Conservation (phyloP, 2,329 filamentous ascomycete genomes). For the Cladosporium sp. region DNA sequence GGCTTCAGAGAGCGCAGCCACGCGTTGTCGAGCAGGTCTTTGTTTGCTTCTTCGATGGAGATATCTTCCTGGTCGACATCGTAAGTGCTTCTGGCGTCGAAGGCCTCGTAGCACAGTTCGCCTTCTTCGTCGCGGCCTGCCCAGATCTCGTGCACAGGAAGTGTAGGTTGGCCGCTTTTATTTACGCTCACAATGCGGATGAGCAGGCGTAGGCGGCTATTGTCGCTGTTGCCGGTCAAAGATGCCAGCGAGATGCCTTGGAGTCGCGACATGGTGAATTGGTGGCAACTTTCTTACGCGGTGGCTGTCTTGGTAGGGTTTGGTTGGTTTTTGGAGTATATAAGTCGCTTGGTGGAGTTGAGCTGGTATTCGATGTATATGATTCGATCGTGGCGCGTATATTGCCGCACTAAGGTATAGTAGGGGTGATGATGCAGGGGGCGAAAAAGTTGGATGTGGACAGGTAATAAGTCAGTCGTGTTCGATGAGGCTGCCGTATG, state of each 20-base stretch:
- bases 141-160: constrained; percentile 1
- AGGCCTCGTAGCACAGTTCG: background rate
- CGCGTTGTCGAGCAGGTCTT: background rate
- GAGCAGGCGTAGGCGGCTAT: background rate
- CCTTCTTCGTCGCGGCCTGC: background rate
- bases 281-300: no score
- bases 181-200: background rate
- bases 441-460: no score
- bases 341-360: no score
- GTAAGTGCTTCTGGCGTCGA: background rate
- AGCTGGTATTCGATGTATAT: no score
- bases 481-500: no score
- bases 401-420: no score
- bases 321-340: no score
- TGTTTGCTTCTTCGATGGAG: background rate
- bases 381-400: no score
- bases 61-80: background rate
- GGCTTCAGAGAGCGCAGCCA: background rate
- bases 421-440: no score
- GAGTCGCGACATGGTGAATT: background rate
- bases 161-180: background rate
- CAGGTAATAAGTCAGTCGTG: no score
- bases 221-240: background rate
- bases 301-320: no score
- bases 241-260: background rate